Base-by-base conservation (phyloP, 2,329 filamentous ascomycete genomes). In the Penicillium sp. region DNA sequence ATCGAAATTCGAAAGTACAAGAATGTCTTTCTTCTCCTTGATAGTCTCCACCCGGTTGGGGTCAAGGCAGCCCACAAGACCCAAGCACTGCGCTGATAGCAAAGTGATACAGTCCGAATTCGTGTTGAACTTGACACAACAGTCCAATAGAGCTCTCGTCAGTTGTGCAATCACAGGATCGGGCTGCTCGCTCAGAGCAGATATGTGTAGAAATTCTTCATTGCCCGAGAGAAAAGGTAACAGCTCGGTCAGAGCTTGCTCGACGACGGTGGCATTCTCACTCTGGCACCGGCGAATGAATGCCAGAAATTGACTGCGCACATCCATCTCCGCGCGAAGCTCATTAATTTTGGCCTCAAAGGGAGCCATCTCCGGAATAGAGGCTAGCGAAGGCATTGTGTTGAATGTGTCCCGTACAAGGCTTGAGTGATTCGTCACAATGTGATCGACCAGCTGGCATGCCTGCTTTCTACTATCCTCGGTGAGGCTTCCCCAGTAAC, bases 61-160 rank as follows among this genome's bases (percentile, higher is more conserved):
- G 61, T 98, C 93, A 14, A 98, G 69, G 48, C 89, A 95, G 5
- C 93, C 92, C 36, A 98, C 80, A 13, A 93, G 73, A 0, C 93
- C 93, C 26, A 98, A 73, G 48, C 86, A 92, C 55, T 84, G 79
- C 10, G 87, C 84, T 45, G 85, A 87, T 2, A 93, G 70, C 12
- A 77, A 71, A 34, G 81, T 74, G 37, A 96, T 84, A 9, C 79
- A 77, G 6, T 71, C 61, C 28, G 84, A 76, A 9, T 74, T 72
- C 34, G 78, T 76, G 47, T 82, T 85, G 62, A 92, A 92, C 47
- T 83, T 87, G 37, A 88, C 79, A 33, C 82, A 84, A 35, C 85
- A 89, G 64, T 96, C 89, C 7, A 99, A 75, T 8, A 98, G 71
- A 9, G 85, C 80, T 35, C 90, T 79, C 34, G 84, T 76, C 31